A percentile compares a stretch with the other conserved stretches of the same genome.
Conservation (phyloP, 257 asterid genomes). For the Primulina huaijiensis region DNA sequence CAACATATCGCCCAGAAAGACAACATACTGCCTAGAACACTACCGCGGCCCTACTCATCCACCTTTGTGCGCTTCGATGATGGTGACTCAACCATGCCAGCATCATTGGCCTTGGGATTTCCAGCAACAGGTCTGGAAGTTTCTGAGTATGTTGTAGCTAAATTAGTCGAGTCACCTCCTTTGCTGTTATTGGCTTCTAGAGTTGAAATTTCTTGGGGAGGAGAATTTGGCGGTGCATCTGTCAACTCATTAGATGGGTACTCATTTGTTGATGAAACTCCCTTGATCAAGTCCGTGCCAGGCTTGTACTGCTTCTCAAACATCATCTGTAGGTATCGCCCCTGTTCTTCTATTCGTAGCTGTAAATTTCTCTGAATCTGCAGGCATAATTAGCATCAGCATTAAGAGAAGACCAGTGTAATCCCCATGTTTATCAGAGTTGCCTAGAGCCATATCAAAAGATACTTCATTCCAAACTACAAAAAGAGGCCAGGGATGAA, state of each 20-base stretch:
- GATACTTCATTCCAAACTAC: neutral
- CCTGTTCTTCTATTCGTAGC: slow-evolving; percentile 91
- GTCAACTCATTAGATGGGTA: neutral
- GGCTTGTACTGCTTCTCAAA: slow-evolving; percentile 84
- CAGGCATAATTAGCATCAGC: slow-evolving; percentile 15
- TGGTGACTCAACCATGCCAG: slow-evolving; percentile 34
- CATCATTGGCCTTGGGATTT: slow-evolving; percentile 31
- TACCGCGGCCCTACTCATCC: slow-evolving; percentile 30
- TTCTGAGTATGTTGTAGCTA: slow-evolving; percentile 25
- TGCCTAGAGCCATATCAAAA: neutral
- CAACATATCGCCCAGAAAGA: neutral
- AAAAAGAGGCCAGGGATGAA: too few relatives aligned
- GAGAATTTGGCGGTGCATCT: too few relatives aligned
- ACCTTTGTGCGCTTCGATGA: slow-evolving; percentile 63
- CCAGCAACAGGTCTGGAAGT: slow-evolving; percentile 29
- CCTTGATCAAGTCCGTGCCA: slow-evolving; percentile 47
- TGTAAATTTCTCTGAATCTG: slow-evolving; percentile 94
- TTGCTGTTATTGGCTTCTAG: slow-evolving; percentile 29
- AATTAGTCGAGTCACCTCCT: slow-evolving; percentile 18
- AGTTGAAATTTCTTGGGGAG: too few relatives aligned
- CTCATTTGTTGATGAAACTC: slow-evolving; percentile 44
- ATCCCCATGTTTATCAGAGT: neutral
- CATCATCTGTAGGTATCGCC: slow-evolving; percentile 77
- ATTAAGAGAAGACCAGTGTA: neutral
- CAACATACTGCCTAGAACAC: slow-evolving; percentile 19